Conservation (phyloP, 2,329 filamentous ascomycete species). For the Dactylellina drechsleri region DNA sequence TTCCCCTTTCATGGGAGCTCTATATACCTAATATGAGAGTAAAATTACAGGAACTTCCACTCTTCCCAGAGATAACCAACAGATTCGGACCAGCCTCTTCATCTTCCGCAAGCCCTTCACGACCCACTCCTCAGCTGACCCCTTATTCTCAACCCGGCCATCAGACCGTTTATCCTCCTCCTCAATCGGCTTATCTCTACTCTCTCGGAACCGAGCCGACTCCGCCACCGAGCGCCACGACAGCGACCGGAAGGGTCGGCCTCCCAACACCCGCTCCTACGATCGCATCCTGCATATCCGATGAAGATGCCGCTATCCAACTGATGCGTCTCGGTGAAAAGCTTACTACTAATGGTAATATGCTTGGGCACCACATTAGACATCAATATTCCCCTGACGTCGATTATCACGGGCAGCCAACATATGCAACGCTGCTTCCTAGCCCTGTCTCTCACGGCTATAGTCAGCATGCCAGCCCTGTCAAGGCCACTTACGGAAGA, state of each 20-base stretch:
- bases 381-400: conserved; percentile 70
- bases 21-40: conserved; percentile 20
- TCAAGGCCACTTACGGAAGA: conserved; percentile 69
- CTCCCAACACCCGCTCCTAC: conserved; percentile 97
- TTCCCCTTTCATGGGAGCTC: conserved; percentile 20
- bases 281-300: conserved; percentile 93
- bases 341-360: conserved; percentile 50
- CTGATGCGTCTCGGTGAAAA: conserved; percentile 89
- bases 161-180: conserved; percentile 41
- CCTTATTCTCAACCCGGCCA: conserved; percentile 52
- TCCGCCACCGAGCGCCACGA: conserved; percentile 61
- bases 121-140: conserved; percentile 53
- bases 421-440: conserved; percentile 23
- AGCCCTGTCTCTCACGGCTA: conserved; percentile 52
- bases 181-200: conserved; percentile 53
- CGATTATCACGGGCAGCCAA: conserved; percentile 75
- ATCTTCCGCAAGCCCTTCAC: conserved; percentile 64
- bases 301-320: conserved; percentile 97
- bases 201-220: conserved; percentile 48
- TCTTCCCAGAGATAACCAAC: conserved; percentile 68
- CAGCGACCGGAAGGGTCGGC: conserved; percentile 67
- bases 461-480: conserved; percentile 64
- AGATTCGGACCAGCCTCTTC: conserved; percentile 62
- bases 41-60: conserved; percentile 79
- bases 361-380: conserved; percentile 25